Base-by-base conservation (phyloP, 1,284 basidiomycete species). In the Cutaneotrichosporon cavernicola region DNA sequence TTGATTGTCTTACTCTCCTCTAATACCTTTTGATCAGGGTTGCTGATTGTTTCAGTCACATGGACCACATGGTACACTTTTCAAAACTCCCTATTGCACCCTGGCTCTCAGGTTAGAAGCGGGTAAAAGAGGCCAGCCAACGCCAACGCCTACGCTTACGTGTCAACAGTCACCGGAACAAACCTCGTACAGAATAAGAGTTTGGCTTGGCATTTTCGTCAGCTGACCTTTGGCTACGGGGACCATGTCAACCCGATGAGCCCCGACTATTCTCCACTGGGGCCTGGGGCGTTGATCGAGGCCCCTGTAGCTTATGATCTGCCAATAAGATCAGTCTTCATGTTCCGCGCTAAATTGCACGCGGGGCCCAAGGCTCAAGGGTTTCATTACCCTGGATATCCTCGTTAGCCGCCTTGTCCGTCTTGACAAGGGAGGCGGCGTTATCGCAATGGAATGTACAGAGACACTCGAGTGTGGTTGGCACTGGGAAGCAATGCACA, bases 31-130 rank as follows among this genome's bases (percentile, higher is more conserved):
- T 36, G 36, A 36, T 16, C 18, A 47, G 46, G 7, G 18, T 49
- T 31, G 30, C 18, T 21, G 31, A 34, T 30, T 56, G 55, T 56
- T 40, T 56, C 55, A 56, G 55, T 56, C 36, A 56, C 53, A 56
- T 56, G 55, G 55, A 56, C 55, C 55, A 56, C 55, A 56, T 56
- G 55, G 55, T 43, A 38, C 55, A 56, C 34, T 21, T 11, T 13
- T 13, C 9, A 34, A 8, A 13, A 30, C 21, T 14, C 21, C 49
- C 49, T 51, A 22, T 8, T 26, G 3, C 26, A 2, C 26, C 26
- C 26, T 3, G 21, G 9, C 22, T 16, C 2, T 31, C 22, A 26
- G 22, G 30, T 51, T 18, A 21, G 5, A 51, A 2, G 21, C 22
- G 22, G 21, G 49, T 51, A 31, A 16, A n/a, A n/a, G n/a, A n/a